Evolutionary conservation across 495 filamentous ascomycete species (phyloP), one percentile per base, ranked within the genome.

Genomic region (Penicillium angulare): DNA sequence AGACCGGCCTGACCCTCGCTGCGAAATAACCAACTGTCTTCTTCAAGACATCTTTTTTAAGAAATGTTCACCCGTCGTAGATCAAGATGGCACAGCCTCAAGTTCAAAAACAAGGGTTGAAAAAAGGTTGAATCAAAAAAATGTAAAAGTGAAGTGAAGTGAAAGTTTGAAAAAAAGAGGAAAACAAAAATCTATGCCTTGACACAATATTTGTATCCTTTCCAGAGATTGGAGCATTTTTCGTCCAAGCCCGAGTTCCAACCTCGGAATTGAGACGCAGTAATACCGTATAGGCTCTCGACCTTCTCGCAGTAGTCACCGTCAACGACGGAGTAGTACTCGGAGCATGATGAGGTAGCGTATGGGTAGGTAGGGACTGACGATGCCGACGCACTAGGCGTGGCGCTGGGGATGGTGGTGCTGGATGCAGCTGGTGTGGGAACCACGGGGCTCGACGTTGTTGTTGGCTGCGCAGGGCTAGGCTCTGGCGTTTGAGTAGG

Each of bases 301-400:
- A 82, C 66, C 31, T 56, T 55, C 7, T 42, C 43, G 53, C 79
- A 82, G 52, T 56, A 62, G 49, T 80, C 77, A 42, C 71, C 74
- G 2, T 27, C 18, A 15, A 47, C 20, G 8, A 78, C 71, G 23
- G 69, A 57, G 56, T 73, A 62, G 55, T 70, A 78, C 23, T 61
- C 53, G 45, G 71, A 63, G 64, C 78, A 82, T 1, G 59, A 47
- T 1, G 56, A 47, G 15, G 57, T 67, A 12, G 77, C 75, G 50
- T 76, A 50, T 9, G 61, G 65, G 34, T 65, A 65, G 15, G 46
- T 24, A 20, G 56, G 53, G 16, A 31, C 15, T 21, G 17, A 15
- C 39, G 16, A 42, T 20, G 26, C 48, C 0, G 43, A 46, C 15
- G 38, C 36, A 10, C 36, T 43, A 12, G 49, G 13, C n/a, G 50